Conservation (phyloP, 345 rosid species). For the Dimocarpus longan region DNA sequence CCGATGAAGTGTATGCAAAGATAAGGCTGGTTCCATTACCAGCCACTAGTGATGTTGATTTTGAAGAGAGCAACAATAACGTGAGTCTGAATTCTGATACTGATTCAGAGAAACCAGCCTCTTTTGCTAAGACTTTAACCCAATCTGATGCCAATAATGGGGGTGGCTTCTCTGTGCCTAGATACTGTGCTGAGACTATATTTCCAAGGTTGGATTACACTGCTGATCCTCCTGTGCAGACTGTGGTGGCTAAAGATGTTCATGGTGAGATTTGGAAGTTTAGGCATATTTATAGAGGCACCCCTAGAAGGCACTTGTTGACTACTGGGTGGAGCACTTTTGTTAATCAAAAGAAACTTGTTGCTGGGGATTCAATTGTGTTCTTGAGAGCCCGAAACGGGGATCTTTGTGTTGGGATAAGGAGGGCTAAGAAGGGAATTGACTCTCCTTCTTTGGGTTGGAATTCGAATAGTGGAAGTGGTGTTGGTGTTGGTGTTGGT, state of each 20-base stretch:
- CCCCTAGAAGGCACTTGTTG: conserved; percentile 87
- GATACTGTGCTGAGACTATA: conserved; percentile 96
- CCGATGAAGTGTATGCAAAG: conserved; percentile 83
- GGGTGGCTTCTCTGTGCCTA: conserved; percentile 96
- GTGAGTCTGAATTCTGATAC: conserved; percentile 28
- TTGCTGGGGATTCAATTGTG: conserved; percentile 92
- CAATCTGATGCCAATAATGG: conserved; percentile 99
- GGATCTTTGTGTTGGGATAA: conserved; percentile 79
- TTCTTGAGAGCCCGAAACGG: conserved; percentile 83
- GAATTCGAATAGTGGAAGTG: conserved; percentile 34
- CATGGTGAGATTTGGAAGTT: conserved; percentile 93
- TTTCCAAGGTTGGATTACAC: conserved; percentile 83
- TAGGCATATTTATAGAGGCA: conserved; percentile 94
- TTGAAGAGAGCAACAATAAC: conserved; percentile 31
- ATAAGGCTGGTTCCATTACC: conserved; percentile 57
- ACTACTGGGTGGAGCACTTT: conserved; percentile 98
- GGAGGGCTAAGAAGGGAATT: conserved; percentile 70
- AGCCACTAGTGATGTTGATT: conserved; percentile 32
- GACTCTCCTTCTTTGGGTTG: conserved; percentile 47
- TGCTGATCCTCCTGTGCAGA: conserved; percentile 92
- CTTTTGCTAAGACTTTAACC: conserved; percentile 89
- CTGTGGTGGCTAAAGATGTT: conserved; percentile 80
- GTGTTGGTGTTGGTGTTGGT: conserved; percentile 32
- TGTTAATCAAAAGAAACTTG: conserved; percentile 90
- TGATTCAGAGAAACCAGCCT: conserved; percentile 68